Evolutionary conservation across 768 basidiomycete species (phyloP).

Genomic region (Harrya chromipes): DNA sequence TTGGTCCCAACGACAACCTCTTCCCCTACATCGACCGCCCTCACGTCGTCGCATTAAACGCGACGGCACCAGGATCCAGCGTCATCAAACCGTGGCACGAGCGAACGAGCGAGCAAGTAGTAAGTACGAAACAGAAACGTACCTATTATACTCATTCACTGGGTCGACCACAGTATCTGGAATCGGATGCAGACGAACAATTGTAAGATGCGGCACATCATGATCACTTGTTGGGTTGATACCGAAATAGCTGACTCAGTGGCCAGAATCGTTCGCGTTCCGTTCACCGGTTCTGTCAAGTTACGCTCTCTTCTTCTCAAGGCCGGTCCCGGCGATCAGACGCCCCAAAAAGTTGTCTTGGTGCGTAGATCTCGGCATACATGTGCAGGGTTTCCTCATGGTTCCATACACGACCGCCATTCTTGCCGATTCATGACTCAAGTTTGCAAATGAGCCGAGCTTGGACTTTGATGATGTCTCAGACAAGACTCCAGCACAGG

Average conservation of each 20-base stretch:
- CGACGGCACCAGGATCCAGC: conserved; percentile 44
- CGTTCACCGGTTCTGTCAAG: conserved; percentile 86
- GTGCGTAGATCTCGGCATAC: conserved; percentile 40
- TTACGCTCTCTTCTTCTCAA: conserved; percentile 81
- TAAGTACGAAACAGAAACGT: conserved; percentile 46
- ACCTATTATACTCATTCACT: conserved; percentile 1
- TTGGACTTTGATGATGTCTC: conserved; percentile 78
- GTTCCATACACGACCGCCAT: background rate
- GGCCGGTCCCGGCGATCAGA: conserved; percentile 76
- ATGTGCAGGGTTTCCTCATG: background rate
- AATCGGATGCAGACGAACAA: conserved; percentile 91
- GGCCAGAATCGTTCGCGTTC: conserved; percentile 72
- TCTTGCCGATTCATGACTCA: background rate
- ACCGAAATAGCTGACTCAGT: background rate
- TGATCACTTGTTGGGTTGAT: conserved; percentile 3
- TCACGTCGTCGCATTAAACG: conserved; percentile 82
- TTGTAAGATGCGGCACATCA: conserved; percentile 46
- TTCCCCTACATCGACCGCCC: conserved; percentile 71
- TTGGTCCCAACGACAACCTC: conserved; percentile 66
- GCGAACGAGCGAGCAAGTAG: conserved; percentile 66
- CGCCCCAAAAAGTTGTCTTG: conserved; percentile 66
- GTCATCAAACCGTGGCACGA: conserved; percentile 89
- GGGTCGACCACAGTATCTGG: conserved; percentile 54
- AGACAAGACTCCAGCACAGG: conserved; percentile 64
- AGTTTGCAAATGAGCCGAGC: conserved; percentile 78